Conservation (phyloP, 345 rosid genomes). For the Camelina sativa region DNA sequence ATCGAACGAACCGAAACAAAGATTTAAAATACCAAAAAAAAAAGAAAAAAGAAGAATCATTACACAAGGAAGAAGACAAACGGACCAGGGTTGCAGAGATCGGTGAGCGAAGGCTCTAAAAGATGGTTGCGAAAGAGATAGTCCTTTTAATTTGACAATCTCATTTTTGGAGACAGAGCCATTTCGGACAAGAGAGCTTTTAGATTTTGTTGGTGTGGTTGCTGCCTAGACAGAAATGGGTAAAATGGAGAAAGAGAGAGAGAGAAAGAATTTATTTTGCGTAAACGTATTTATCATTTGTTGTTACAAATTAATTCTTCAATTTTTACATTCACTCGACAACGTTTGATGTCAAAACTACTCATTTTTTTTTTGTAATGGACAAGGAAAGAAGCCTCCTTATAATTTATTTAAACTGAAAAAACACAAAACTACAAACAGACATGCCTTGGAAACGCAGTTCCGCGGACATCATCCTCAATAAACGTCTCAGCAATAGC, state of each 20-base stretch:
- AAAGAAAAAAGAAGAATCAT: neutral
- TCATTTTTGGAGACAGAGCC: neutral
- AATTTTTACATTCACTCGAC: neutral
- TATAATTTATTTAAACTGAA: too few relatives aligned
- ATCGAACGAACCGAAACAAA: neutral
- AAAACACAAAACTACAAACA: too few relatives aligned
- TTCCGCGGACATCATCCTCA: too few relatives aligned
- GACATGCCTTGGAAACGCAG: too few relatives aligned
- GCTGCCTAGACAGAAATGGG: neutral
- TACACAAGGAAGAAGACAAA: neutral
- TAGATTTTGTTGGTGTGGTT: conserved; percentile 12
- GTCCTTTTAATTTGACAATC: neutral
- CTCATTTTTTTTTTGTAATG: too few relatives aligned
- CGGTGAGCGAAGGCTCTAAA: neutral
- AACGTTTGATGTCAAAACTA: too few relatives aligned
- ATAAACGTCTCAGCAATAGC: too few relatives aligned
- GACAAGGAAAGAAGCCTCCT: too few relatives aligned
- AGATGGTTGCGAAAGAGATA: neutral
- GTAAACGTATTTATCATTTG: neutral
- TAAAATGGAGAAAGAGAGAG: neutral
- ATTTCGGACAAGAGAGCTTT: conserved; percentile 7
- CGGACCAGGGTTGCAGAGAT: neutral
- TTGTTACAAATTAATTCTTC: neutral
- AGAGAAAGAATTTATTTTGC: neutral
- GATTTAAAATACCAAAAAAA: neutral